Conservation (phyloP, 139 green algal genomes). For the Tetraselmis chui region DNA sequence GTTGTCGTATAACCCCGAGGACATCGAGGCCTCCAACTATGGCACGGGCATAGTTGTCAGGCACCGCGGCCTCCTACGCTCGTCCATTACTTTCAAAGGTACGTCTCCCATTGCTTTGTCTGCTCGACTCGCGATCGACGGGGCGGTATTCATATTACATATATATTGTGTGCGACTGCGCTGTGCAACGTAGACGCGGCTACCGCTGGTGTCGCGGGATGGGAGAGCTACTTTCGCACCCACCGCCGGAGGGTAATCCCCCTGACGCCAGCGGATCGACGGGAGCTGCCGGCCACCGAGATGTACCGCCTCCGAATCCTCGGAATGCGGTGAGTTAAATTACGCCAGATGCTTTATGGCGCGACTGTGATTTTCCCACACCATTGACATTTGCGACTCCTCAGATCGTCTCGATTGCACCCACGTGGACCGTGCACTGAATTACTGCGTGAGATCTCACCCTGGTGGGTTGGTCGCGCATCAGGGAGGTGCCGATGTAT, state of each 20-base stretch:
- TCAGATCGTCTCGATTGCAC: too few species aligned
- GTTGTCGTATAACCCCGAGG: background rate
- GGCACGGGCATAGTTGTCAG: background rate
- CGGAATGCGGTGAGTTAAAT: background rate
- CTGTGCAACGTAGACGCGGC: background rate
- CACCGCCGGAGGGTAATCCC: background rate
- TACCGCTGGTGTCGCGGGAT: background rate
- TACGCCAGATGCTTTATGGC: too few species aligned
- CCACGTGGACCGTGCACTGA: too few species aligned
- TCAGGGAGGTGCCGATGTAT: conserved; percentile 42
- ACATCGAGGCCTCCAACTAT: background rate
- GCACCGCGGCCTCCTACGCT: background rate
- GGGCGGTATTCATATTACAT: too few species aligned
- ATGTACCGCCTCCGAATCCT: background rate
- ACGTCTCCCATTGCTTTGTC: too few species aligned
- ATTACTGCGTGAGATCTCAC: too few species aligned
- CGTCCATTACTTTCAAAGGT: background rate
- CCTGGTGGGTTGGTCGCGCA: conserved; percentile 28
- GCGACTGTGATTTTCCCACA: too few species aligned
- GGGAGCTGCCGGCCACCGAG: background rate
- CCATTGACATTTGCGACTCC: too few species aligned
- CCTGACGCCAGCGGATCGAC: background rate
- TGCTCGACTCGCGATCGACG: too few species aligned
- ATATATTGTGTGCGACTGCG: too few species aligned
- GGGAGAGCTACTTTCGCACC: background rate